Evolutionary conservation across 768 basidiomycete species (phyloP), one percentile per base, ranked within the genome.

Genomic region (Suillus brevipes): DNA sequence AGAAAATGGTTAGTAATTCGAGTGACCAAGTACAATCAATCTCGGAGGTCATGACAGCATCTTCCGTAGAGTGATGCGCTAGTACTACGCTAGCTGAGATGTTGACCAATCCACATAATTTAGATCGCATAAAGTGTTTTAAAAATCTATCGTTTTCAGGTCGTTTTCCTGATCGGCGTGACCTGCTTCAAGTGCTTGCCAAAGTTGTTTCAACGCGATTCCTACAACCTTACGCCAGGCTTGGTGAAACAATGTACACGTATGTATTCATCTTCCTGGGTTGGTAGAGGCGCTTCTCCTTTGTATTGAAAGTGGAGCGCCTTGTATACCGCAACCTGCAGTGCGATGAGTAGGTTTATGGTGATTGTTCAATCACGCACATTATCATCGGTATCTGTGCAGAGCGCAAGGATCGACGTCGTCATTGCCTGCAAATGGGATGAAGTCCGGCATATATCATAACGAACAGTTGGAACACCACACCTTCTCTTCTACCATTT

Each of bases 301-400:
- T 53, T 53, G 28, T 53, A 53, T 53, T 53, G 16, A 8, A 53
- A 53, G 4, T 53, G 28, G 18, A 53, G 52, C 14, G 50, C 52
- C 52, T 53, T 53, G 52, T 53, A 53, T 53, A 53, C 52, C 9
- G 52, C 52, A 18, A 53, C 52, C 28, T 53, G 28, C 31, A 28
- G 16, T 9, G 52, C 52, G 16, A 53, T 53, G 28, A 53, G 52
- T 4, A 20, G 31, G 28, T 31, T 31, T 20, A 18, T 3, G 9
- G 16, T 9, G 5, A 31, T 8, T 18, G n/a, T n/a, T n/a, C n/a
- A n/a, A 53, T 31, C 28, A 53, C 52, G 16, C 18, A 53, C 52
- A 10, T 53, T 31, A 8, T 5, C 28, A 31, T 53, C 52, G 8
- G 52, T 31, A 53, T 53, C 52, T 5, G 52, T 53, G 52, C 28